These are phyloP conservation scores for Litchi chinensis DNA, from an alignment of 345 rosid genomes.

Conservation along the genomic window DNA sequence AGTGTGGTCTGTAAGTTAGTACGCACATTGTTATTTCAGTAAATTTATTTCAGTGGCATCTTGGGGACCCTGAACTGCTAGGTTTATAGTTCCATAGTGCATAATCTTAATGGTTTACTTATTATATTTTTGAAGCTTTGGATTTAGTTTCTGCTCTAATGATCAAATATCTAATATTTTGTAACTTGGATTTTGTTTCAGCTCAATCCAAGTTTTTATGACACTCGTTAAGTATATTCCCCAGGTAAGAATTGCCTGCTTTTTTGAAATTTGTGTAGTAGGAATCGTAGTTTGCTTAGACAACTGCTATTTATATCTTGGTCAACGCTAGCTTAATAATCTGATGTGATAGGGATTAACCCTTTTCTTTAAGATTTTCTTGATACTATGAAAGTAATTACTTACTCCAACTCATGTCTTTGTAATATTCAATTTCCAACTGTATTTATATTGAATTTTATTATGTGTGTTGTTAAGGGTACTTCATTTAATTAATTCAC, in stretches of 20 bases:
- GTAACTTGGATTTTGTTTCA: constrained; percentile 38
- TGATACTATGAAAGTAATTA: not conserved
- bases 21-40: not conserved
- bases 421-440: not conserved
- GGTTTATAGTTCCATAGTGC: not conserved
- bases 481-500: not conserved
- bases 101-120: not conserved
- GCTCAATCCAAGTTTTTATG: constrained; percentile 87
- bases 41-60: not conserved
- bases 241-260: constrained; percentile 53
- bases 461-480: not conserved
- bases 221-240: constrained; percentile 84
- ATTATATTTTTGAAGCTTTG: not conserved
- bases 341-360: not conserved
- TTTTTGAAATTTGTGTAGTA: not conserved
- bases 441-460: not conserved
- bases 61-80: no score
- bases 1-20: not conserved
- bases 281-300: not conserved
- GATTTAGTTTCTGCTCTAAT: not conserved
- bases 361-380: not conserved
- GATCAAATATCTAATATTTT: not conserved
- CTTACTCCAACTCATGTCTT: not conserved
- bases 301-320: not conserved
- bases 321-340: not conserved